Evolutionary conservation across 495 filamentous ascomycete genomes (phyloP).

Genomic region (Podospora didyma): DNA sequence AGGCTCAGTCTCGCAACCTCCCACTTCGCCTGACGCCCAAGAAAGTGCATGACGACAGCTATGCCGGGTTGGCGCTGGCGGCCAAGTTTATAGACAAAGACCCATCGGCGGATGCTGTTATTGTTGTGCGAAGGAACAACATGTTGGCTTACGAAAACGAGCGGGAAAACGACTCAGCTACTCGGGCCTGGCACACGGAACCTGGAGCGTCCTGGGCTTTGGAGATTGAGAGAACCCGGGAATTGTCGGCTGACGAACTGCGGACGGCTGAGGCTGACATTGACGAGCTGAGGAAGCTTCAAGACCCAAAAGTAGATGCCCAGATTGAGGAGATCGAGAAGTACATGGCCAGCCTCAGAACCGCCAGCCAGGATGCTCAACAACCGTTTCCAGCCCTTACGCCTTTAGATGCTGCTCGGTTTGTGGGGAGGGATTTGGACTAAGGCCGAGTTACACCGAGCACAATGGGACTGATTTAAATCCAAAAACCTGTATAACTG

Average conservation of each 20-base stretch:
- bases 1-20: conserved; percentile 21
- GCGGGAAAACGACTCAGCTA: background rate
- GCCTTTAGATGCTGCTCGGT: conserved; percentile 8
- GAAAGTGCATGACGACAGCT: conserved; percentile 36
- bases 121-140: conserved; percentile 26
- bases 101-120: conserved; percentile 14
- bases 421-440: conserved; percentile 3
- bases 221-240: conserved; percentile 22
- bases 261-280: conserved; percentile 17
- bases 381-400: background rate
- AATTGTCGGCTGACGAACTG: conserved; percentile 20
- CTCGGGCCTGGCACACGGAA: conserved; percentile 6
- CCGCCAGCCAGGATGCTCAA: conserved; percentile 9
- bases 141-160: conserved; percentile 21
- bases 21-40: conserved; percentile 33
- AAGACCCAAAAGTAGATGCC: conserved; percentile 19
- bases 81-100: conserved; percentile 28
- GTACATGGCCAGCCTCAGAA: conserved; percentile 16
- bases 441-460: background rate
- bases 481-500: background rate
- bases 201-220: conserved; percentile 12
- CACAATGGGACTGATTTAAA: background rate
- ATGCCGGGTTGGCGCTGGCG: conserved; percentile 21
- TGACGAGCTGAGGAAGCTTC: conserved; percentile 16
- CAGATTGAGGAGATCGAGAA: conserved; percentile 27